Evolutionary conservation across 306 rosid species (phyloP).

Genomic region (Casuarina glauca): DNA sequence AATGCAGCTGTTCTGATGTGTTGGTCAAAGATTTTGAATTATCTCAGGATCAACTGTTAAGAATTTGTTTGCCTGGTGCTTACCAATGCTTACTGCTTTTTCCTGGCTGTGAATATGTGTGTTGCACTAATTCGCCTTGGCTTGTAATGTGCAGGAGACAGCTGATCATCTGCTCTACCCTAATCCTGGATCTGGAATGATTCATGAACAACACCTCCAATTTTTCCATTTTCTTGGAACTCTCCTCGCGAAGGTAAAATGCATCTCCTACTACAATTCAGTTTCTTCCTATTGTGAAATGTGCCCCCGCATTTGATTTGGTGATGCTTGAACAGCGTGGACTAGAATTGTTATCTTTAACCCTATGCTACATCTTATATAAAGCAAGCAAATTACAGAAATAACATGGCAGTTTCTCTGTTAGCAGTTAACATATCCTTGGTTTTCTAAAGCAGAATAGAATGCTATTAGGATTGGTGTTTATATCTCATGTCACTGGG

Average conservation of each 20-base stretch:
- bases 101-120: conserved; percentile 16
- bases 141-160: conserved; percentile 70
- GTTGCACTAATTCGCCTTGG: conserved; percentile 30
- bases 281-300: conserved; percentile 6
- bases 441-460: background rate
- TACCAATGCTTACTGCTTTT: conserved; percentile 13
- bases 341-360: conserved; percentile 5
- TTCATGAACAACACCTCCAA: conserved; percentile 96
- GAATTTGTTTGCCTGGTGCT: background rate
- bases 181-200: conserved; percentile 99
- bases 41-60: background rate
- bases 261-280: background rate
- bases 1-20: background rate
- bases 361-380: background rate
- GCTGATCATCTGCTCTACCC: conserved; percentile 93
- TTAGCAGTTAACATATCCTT: background rate
- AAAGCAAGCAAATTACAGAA: conserved; percentile 2
- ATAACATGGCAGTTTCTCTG: background rate
- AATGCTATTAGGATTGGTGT: conserved; percentile 1
- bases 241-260: conserved; percentile 90
- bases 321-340: background rate
- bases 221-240: conserved; percentile 94
- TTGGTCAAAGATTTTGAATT: background rate
- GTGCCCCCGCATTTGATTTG: conserved; percentile 7
- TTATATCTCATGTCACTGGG: background rate